phyloP scores from a whole-genome alignment of 2,329 filamentous ascomycete genomes.

The Diaporthe sp. region DNA sequence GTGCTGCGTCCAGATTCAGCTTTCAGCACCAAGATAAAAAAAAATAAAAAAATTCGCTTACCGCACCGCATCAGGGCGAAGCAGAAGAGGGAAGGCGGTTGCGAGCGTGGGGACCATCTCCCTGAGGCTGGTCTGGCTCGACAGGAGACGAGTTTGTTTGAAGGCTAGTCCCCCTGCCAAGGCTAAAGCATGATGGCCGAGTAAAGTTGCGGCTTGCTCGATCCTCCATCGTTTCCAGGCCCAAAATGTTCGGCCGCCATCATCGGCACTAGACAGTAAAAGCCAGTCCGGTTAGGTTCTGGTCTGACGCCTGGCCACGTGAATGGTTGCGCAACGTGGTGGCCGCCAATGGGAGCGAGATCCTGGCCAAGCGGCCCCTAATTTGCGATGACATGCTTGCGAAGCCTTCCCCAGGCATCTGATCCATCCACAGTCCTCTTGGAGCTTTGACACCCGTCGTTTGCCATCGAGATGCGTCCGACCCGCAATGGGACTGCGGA shows the following conservation, averaged over 20 bases:
- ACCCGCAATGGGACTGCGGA: slow-evolving; percentile 7
- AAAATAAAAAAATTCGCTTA: no score
- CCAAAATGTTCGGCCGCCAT: not conserved
- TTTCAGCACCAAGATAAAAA: not conserved
- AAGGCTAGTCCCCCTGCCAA: not conserved
- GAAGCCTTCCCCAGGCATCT: not conserved
- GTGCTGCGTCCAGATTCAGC: not conserved
- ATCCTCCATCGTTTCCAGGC: not conserved
- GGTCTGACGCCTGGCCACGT: not conserved
- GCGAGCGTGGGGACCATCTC: not conserved
- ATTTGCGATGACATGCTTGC: slow-evolving; percentile 11
- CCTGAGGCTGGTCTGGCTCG: not conserved
- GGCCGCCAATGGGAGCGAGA: slow-evolving; percentile 2
- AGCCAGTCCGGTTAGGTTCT: not conserved
- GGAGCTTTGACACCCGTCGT: slow-evolving; percentile 5
- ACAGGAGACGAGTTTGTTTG: slow-evolving; percentile 4
- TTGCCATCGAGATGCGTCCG: not conserved
- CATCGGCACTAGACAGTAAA: not conserved
- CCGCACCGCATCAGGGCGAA: not conserved
- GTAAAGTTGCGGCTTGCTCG: not conserved
- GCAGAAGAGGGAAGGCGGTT: not conserved
- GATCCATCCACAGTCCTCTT: not conserved
- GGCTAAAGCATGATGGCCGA: not conserved
- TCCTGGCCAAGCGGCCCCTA: slow-evolving; percentile 16
- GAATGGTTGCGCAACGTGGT: not conserved